These are phyloP conservation scores for Monascus purpureus DNA, from an alignment of 495 filamentous ascomycete genomes.

Conservation along the genomic window DNA sequence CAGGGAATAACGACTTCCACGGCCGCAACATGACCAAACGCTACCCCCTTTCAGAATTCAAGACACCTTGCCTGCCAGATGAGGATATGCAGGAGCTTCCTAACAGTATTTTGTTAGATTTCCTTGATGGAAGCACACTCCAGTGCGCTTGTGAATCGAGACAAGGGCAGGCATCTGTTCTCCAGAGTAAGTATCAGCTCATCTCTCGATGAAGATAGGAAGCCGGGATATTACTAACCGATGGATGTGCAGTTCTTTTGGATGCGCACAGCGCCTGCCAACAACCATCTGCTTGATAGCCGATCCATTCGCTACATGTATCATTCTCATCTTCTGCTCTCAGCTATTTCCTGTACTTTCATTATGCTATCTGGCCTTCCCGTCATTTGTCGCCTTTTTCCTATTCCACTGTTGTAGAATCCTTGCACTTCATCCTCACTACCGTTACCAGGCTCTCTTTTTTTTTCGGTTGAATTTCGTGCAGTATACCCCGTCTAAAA, in stretches of 20 bases:
- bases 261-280: conserved; percentile 8
- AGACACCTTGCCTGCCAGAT: conserved; percentile 62
- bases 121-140: conserved; percentile 66
- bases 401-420: not conserved
- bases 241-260: conserved; percentile 7
- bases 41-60: conserved; percentile 73
- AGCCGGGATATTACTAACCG: conserved; percentile 7
- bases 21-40: conserved; percentile 48
- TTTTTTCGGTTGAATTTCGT: conserved; percentile 8
- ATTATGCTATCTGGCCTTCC: not conserved
- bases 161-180: conserved; percentile 51
- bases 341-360: not conserved
- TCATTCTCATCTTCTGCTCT: not conserved
- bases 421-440: conserved; percentile 2
- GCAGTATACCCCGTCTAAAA: conserved; percentile 18
- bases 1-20: conserved; percentile 30
- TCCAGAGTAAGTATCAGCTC: conserved; percentile 45
- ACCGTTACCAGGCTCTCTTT: conserved; percentile 1
- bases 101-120: conserved; percentile 73
- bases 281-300: conserved; percentile 5
- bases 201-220: not conserved
- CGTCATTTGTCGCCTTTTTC: not conserved
- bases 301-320: conserved; percentile 2
- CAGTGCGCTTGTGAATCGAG: conserved; percentile 77
- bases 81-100: conserved; percentile 81